phyloP scores from a whole-genome alignment of 371 early-diverging fungal species.

The Cokeromyces recurvatus region DNA sequence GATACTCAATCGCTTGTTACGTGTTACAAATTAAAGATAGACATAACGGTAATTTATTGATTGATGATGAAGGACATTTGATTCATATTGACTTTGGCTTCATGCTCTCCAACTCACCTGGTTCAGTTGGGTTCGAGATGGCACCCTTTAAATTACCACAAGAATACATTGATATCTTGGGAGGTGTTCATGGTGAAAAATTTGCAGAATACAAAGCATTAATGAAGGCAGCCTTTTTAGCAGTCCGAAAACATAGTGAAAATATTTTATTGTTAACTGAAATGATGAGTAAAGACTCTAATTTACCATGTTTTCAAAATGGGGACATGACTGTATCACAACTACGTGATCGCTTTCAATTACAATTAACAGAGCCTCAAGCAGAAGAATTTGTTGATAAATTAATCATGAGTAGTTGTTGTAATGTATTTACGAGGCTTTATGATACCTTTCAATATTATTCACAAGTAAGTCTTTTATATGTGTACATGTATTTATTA shows the following conservation, averaged over 20 bases:
- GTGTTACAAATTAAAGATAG: slow-evolving; percentile 83
- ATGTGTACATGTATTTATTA: no score
- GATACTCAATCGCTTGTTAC: slow-evolving; percentile 94
- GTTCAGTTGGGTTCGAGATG: slow-evolving; percentile 94
- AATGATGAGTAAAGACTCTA: slow-evolving; percentile 90
- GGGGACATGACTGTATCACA: slow-evolving; percentile 39
- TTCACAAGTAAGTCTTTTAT: slow-evolving; percentile 63
- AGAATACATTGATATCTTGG: slow-evolving; percentile 93
- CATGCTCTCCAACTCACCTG: slow-evolving; percentile 97
- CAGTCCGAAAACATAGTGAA: slow-evolving; percentile 79
- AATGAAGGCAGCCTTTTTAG: slow-evolving; percentile 75
- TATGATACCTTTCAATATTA: slow-evolving; percentile 99
- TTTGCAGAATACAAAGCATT: slow-evolving; percentile 78
- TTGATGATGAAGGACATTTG: slow-evolving; percentile 81
- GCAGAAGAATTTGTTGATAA: slow-evolving; percentile 86
- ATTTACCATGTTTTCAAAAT: slow-evolving; percentile 85
- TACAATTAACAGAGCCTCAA: slow-evolving; percentile 83
- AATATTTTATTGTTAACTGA: slow-evolving; percentile 79
- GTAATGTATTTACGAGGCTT: slow-evolving; percentile 93
- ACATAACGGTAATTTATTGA: slow-evolving; percentile 96
- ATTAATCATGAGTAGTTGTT: slow-evolving; percentile 88
- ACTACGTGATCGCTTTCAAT: slow-evolving; percentile 82
- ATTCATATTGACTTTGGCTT: slow-evolving; percentile 99
- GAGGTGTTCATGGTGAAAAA: slow-evolving; percentile 75
- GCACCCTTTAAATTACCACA: slow-evolving; percentile 98